These are phyloP conservation scores for Blastocystis sp. DNA, from an alignment of 352 stramenopile genomes.

Conservation along the genomic window DNA sequence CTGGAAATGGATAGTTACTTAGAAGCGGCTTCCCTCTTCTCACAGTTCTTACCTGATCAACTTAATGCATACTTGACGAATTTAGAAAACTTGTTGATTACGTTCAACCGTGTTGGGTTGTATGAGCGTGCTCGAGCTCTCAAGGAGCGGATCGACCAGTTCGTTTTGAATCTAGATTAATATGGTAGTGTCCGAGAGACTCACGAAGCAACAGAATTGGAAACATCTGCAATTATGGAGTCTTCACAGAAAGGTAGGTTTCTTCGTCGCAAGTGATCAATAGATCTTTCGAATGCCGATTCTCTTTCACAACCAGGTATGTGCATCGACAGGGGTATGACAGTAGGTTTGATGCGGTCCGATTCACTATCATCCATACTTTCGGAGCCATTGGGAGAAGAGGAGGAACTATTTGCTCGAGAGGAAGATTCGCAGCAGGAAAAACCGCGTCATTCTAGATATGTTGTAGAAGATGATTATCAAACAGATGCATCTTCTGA, in stretches of 20 bases:
- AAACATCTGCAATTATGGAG: not conserved
- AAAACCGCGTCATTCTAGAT: not conserved
- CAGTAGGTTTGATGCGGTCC: no score
- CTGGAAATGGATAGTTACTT: constrained; percentile 8
- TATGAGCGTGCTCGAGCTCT: not conserved
- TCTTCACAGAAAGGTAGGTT: no score
- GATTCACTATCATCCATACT: not conserved
- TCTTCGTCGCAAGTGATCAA: no score
- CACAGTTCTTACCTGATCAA: not conserved
- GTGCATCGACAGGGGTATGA: no score
- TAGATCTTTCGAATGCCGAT: no score
- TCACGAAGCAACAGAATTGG: not conserved
- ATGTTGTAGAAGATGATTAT: not conserved
- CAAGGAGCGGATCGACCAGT: not conserved
- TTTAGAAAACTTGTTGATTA: constrained; percentile 25
- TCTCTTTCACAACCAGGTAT: no score
- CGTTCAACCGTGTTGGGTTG: not conserved
- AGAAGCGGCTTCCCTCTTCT: not conserved
- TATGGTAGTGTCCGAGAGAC: not conserved
- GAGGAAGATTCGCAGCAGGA: not conserved
- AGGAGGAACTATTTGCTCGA: constrained; percentile 7
- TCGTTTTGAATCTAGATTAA: not conserved
- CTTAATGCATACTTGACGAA: not conserved
- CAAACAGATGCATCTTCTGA: not conserved
- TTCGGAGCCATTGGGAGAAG: not conserved